Evolutionary conservation across 2,329 filamentous ascomycete species (phyloP).

Genomic region (Penicillium sp.): DNA sequence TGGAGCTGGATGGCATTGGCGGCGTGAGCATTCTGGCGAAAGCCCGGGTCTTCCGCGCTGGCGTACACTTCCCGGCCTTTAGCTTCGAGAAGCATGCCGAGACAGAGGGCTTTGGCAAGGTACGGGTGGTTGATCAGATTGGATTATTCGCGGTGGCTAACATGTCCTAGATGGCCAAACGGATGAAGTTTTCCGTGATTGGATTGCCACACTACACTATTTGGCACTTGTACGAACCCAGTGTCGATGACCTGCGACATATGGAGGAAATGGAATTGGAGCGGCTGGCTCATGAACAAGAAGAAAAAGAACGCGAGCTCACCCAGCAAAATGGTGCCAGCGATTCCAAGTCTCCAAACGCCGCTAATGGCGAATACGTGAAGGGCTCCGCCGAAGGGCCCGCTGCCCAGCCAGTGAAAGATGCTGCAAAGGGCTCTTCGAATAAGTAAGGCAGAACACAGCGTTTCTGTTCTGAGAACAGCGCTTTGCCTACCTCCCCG

Average conservation of each 20-base stretch:
- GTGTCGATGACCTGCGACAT: slow-evolving; percentile 90
- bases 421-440: slow-evolving; percentile 11
- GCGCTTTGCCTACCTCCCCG: not conserved
- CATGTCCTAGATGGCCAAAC: slow-evolving; percentile 77
- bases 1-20: slow-evolving; percentile 97
- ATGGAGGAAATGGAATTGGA: slow-evolving; percentile 99
- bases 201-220: slow-evolving; percentile 97
- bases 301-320: slow-evolving; percentile 71
- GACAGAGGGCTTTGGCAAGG: slow-evolving; percentile 98
- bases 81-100: slow-evolving; percentile 98
- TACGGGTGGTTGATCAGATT: slow-evolving; percentile 40
- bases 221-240: slow-evolving; percentile 99
- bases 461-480: too few relatives aligned
- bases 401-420: slow-evolving; percentile 20
- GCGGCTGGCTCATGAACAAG: slow-evolving; percentile 71
- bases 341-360: slow-evolving; percentile 54
- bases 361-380: slow-evolving; percentile 9
- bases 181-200: slow-evolving; percentile 93
- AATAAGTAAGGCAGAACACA: slow-evolving; percentile 4
- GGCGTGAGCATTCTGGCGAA: slow-evolving; percentile 97
- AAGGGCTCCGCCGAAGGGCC: slow-evolving; percentile 25
- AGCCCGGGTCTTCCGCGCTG: slow-evolving; percentile 88
- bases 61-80: slow-evolving; percentile 96
- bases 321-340: slow-evolving; percentile 72
- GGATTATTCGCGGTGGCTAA: slow-evolving; percentile 14